These are phyloP conservation scores for Puccinia hordei DNA, from an alignment of 1,284 basidiomycete species.

Conservation along the genomic window DNA sequence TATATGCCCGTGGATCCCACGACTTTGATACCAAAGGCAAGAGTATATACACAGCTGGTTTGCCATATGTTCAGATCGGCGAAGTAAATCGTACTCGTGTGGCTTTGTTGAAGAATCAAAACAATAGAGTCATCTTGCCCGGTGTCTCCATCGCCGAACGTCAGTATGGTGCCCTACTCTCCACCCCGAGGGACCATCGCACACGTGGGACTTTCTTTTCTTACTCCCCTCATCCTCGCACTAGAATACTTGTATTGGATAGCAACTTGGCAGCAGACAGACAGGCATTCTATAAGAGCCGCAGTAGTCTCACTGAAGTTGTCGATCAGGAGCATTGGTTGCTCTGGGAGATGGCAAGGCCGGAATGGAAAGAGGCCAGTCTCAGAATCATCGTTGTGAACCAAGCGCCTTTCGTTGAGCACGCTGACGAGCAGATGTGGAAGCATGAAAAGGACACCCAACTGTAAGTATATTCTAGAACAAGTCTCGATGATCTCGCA, in stretches of 20 bases:
- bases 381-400: constrained; percentile 54
- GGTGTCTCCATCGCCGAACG: constrained; percentile 46
- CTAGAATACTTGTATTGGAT: constrained; percentile 54
- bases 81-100: constrained; percentile 50
- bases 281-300: constrained; percentile 45
- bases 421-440: constrained; percentile 55
- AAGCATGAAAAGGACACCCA: constrained; percentile 51
- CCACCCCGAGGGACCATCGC: constrained; percentile 38
- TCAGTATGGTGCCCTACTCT: constrained; percentile 35
- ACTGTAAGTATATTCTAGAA: constrained; percentile 52
- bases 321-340: constrained; percentile 55
- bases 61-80: constrained; percentile 48
- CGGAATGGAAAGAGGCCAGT: constrained; percentile 54
- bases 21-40: constrained; percentile 54
- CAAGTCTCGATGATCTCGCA: neutral
- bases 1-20: constrained; percentile 54
- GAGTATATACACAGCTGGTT: constrained; percentile 54
- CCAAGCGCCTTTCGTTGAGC: constrained; percentile 55
- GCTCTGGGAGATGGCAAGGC: constrained; percentile 52
- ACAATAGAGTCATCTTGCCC: constrained; percentile 42
- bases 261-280: constrained; percentile 53
- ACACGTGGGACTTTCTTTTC: constrained; percentile 53
- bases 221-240: constrained; percentile 53
- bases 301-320: constrained; percentile 50
- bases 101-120: constrained; percentile 45